These are phyloP conservation scores for Colletotrichum sansevieriae DNA, from an alignment of 2,329 filamentous ascomycete genomes.

Conservation along the genomic window DNA sequence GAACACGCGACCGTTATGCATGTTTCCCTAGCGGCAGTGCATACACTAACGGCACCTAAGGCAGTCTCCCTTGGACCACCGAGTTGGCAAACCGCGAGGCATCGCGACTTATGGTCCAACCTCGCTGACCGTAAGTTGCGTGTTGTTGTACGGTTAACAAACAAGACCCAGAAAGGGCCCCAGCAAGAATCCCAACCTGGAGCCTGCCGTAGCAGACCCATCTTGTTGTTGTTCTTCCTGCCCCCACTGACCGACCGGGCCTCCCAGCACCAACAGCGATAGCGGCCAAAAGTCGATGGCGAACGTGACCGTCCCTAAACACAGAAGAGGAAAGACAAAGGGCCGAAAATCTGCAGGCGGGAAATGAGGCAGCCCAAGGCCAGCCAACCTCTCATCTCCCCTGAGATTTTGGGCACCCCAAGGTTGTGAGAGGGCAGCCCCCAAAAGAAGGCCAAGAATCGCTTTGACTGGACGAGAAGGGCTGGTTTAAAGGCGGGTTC, in stretches of 20 bases:
- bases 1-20: constrained; percentile 13
- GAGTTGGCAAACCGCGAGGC: neutral
- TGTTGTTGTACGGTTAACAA: neutral
- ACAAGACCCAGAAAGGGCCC: neutral
- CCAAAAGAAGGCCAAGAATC: neutral
- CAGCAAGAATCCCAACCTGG: neutral
- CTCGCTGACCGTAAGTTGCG: constrained; percentile 27
- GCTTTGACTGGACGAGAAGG: constrained; percentile 19
- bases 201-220: constrained; percentile 9
- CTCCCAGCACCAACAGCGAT: constrained; percentile 14
- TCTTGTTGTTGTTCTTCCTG: neutral
- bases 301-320: constrained; percentile 26
- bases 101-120: neutral
- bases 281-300: neutral
- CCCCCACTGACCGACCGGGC: constrained; percentile 10
- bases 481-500: neutral
- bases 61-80: neutral
- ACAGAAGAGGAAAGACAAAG: constrained; percentile 39
- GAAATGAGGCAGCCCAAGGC: constrained; percentile 33
- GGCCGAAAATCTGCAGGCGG: neutral
- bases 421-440: neutral
- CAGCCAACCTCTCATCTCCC: no score
- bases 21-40: constrained; percentile 12
- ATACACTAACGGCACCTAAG: neutral
- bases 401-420: no score